Base-by-base conservation (phyloP, 2,329 filamentous ascomycete species). In the Trichophyton verrucosum region DNA sequence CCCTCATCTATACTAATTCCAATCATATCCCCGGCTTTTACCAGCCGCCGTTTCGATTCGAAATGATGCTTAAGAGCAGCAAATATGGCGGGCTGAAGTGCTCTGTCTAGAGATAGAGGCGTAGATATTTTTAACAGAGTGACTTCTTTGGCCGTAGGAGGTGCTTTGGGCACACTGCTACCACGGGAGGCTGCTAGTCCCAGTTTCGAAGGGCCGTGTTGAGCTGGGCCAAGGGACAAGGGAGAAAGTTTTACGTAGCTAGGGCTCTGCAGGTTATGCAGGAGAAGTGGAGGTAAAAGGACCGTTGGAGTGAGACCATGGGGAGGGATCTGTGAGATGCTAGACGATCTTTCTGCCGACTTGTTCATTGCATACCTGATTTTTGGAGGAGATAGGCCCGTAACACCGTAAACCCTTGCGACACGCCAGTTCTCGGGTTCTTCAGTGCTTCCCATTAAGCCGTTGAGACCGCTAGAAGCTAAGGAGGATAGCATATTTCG, bases 21-120 rank as follows among this genome's bases (percentile, higher is more conserved):
- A 60, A 99, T 86, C 11, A 96, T 76, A 73, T 99, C 94, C 2
- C 91, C 92, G 46, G 84, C 86, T 69, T 91, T 91, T 44, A 97
- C 83, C 11, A 97, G 82, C 3, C 94, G 84, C 61, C 87, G 83
- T 67, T 88, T 89, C 60, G 84, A 83, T 65, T 95, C 88, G 71
- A 99, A 96, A 70, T 96, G 87, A 44, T 85, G 84, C 71, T 96
- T 96, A 47, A 99, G 74, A 0, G 89, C 91, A 17, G 89, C 86
- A 66, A 97, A 86, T 3, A 97, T 81, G 3, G 89, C 89, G 5
- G 89, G 88, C 70, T 97, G 91, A 8, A 96, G 82, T 1, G 87
- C 82, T 53, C 89, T 82, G 68, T 97, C 92, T 2, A 88, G 91
- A 0, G 91, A 92, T 6, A 94, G 79, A 0, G 94, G 94, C 0